phyloP scores from a whole-genome alignment of 2,329 filamentous ascomycete genomes.

The Exutisphaerella laricina region DNA sequence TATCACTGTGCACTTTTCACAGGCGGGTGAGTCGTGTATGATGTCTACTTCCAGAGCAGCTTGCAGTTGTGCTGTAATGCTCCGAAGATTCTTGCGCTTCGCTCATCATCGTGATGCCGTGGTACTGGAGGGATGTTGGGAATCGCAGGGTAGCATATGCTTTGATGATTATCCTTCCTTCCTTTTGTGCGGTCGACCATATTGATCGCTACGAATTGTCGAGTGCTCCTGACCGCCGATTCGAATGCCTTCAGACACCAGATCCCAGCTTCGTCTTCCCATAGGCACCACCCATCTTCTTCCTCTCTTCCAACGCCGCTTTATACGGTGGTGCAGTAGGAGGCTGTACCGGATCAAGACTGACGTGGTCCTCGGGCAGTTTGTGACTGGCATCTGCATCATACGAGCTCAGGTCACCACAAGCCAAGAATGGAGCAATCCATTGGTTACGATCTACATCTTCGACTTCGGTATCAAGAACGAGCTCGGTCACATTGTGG shows the following conservation, averaged over 20 bases:
- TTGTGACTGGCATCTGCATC: constrained; percentile 94
- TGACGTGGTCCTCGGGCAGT: constrained; percentile 78
- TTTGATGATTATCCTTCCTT: neutral
- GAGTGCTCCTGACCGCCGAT: neutral
- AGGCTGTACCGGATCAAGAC: constrained; percentile 86
- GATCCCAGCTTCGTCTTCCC: constrained; percentile 57
- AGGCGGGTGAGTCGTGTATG: no score
- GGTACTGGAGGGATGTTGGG: no score
- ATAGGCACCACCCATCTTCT: constrained; percentile 68
- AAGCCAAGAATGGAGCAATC: constrained; percentile 96
- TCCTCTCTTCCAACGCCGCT: constrained; percentile 77
- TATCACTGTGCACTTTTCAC: no score
- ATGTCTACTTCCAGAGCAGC: no score
- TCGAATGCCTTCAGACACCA: neutral
- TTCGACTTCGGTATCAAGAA: constrained; percentile 40
- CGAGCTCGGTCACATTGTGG: constrained; percentile 46
- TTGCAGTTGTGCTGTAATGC: no score
- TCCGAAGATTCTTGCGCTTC: no score
- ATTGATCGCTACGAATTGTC: neutral
- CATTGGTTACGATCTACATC: constrained; percentile 55
- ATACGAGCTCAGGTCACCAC: constrained; percentile 88
- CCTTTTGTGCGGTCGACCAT: neutral
- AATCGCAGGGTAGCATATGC: neutral
- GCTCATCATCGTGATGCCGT: no score
- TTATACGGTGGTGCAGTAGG: constrained; percentile 96